These are phyloP conservation scores for Leccinum pellstonianum DNA, from an alignment of 768 basidiomycete genomes.

Conservation along the genomic window DNA sequence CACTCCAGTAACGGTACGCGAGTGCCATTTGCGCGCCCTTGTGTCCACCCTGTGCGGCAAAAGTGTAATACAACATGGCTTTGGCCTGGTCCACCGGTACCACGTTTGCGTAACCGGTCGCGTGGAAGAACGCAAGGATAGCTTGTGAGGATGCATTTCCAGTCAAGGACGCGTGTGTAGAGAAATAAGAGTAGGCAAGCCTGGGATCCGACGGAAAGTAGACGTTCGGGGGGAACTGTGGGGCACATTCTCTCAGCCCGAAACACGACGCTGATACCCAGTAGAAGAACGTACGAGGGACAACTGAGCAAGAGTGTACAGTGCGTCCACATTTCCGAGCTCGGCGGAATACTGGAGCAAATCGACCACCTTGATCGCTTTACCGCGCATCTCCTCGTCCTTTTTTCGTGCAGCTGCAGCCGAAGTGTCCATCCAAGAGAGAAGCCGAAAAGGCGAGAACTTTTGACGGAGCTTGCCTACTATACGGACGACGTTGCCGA, in stretches of 20 bases:
- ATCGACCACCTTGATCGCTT: slow-evolving; percentile 80
- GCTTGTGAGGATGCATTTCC: slow-evolving; percentile 90
- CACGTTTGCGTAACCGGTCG: slow-evolving; percentile 74
- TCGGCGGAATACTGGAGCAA: slow-evolving; percentile 79
- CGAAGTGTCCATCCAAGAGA: slow-evolving; percentile 43
- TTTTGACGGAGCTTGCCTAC: slow-evolving; percentile 63
- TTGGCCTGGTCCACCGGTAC: slow-evolving; percentile 69
- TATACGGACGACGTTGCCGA: slow-evolving; percentile 70
- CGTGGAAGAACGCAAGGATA: slow-evolving; percentile 82
- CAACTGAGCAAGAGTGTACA: slow-evolving; percentile 64
- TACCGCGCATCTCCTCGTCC: slow-evolving; percentile 65
- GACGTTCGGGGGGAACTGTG: slow-evolving; percentile 70
- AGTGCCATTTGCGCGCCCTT: slow-evolving; percentile 90
- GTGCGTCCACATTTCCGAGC: slow-evolving; percentile 70
- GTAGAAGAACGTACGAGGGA: slow-evolving; percentile 54
- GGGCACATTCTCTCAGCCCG: neutral
- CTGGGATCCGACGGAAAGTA: slow-evolving; percentile 62
- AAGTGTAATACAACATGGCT: slow-evolving; percentile 91
- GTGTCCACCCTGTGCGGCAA: slow-evolving; percentile 86
- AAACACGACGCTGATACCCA: neutral
- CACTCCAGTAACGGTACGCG: slow-evolving; percentile 93
- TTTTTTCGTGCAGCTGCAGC: slow-evolving; percentile 46
- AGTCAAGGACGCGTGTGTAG: slow-evolving; percentile 59
- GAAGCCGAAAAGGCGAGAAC: slow-evolving; percentile 45
- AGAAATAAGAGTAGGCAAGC: slow-evolving; percentile 62